Evolutionary conservation across 495 filamentous ascomycete genomes (phyloP), one percentile per base, ranked within the genome.

Genomic region (Penicillium maclennaniae): DNA sequence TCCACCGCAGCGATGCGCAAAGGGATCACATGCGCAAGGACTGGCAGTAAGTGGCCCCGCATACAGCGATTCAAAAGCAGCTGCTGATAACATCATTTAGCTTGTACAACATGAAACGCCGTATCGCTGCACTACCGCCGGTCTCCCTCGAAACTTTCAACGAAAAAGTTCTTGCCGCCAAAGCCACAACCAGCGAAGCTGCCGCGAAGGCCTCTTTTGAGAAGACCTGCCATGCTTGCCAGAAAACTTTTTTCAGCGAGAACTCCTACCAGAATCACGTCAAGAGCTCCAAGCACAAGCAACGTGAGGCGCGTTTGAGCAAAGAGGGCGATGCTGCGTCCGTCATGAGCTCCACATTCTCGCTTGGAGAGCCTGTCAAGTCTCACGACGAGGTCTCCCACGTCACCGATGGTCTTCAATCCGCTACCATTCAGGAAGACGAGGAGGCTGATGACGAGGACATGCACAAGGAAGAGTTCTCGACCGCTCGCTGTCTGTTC

Each of bases 91-190:
- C 14, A 45, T 7, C 0, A 17, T 26, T 17, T 41, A 96, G 91
- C 73, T 83, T 95, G 49, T 98, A 98, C 69, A 98, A 98, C 69
- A 83, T 98, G 62, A 97, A 98, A 71, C 89, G 93, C 58, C 88
- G 92, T 54, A 87, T 98, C 56, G 91, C 92, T 19, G 87, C 89
- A 12, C 78, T 98, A 7, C 92, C 93, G 17, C 95, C 93, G 0
- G 87, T 98, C 20, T 83, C 91, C 14, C 92, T 92, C 34, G 92
- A 97, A 67, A 77, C 87, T 6, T 98, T 98, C 71, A 89, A 90
- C 62, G 93, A 98, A 57, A 97, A 97, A 71, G 95, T 97, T 34
- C 76, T 97, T n/a, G 88, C 88, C 56, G 91, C 90, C 49, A 89
- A 96, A 64, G 90, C 90, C 26, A 82, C 82, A 6, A 85, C 91